Conservation (phyloP, 2,329 filamentous ascomycete genomes). For the Blumeriella jaapii region DNA sequence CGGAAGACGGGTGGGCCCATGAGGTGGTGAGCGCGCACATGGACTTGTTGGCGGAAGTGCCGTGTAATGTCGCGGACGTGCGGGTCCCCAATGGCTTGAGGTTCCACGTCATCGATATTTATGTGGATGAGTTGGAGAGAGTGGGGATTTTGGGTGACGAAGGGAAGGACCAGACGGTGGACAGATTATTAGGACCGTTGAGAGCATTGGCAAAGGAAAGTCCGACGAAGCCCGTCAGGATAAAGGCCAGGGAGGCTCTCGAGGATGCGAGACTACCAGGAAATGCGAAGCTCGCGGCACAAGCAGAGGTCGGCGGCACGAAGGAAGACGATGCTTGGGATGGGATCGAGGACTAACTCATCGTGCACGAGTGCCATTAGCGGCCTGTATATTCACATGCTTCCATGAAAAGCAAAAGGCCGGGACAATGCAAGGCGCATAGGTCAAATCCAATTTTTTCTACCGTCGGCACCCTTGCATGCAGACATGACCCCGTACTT, state of each 20-base stretch:
- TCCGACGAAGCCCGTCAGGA: conserved; percentile 60
- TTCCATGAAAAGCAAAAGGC: too few species aligned
- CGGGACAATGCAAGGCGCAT: conserved; percentile 16
- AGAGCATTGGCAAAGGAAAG: conserved; percentile 36
- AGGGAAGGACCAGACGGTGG: conserved; percentile 27
- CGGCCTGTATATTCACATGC: too few species aligned
- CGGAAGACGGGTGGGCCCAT: conserved; percentile 28
- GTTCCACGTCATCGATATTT: conserved; percentile 82
- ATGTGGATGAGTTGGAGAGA: conserved; percentile 79
- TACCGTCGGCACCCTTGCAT: conserved; percentile 13
- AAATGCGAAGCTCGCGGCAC: conserved; percentile 35
- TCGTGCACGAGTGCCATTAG: not conserved
- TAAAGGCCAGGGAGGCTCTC: conserved; percentile 57
- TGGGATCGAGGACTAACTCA: conserved; percentile 24
- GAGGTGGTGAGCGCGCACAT: conserved; percentile 33
- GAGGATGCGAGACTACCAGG: conserved; percentile 62
- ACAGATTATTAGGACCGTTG: conserved; percentile 33
- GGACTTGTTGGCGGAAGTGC: conserved; percentile 34
- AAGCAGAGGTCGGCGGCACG: conserved; percentile 23
- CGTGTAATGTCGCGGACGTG: conserved; percentile 32
- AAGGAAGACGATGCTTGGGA: conserved; percentile 29
- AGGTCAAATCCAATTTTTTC: conserved; percentile 11
- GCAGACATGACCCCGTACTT: conserved; percentile 7
- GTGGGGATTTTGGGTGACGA: conserved; percentile 39
- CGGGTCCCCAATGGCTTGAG: conserved; percentile 69